Evolutionary conservation across 2,329 filamentous ascomycete genomes (phyloP).

Genomic region (Sarocladium brachiariae): DNA sequence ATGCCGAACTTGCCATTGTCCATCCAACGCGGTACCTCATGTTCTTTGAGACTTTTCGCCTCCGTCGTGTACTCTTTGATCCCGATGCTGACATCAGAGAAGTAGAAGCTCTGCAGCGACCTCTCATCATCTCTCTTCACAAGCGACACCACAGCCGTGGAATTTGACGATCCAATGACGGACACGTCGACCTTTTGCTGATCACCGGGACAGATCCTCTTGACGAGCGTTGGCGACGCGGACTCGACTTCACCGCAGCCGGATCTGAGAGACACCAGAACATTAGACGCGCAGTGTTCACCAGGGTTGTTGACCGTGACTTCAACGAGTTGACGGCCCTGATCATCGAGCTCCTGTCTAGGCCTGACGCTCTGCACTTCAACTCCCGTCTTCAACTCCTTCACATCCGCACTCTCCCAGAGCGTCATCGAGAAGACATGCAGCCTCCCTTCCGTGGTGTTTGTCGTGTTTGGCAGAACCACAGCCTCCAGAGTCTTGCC

Average conservation of each 20-base stretch:
- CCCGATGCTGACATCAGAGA: conserved; percentile 23
- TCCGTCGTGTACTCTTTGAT: conserved; percentile 29
- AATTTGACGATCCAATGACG: conserved; percentile 21
- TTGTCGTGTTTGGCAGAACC: conserved; percentile 31
- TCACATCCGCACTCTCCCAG: conserved; percentile 15
- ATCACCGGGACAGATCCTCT: conserved; percentile 36
- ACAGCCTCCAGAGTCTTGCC: conserved; percentile 32
- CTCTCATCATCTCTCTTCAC: not conserved
- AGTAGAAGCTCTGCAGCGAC: conserved; percentile 1
- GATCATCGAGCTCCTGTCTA: conserved; percentile 34
- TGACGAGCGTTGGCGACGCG: conserved; percentile 31
- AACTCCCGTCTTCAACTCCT: conserved; percentile 11
- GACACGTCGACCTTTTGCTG: conserved; percentile 32
- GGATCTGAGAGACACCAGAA: conserved; percentile 24
- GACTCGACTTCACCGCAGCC: conserved; percentile 30
- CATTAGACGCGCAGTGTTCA: conserved; percentile 25
- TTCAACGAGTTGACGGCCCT: conserved; percentile 33
- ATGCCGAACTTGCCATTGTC: conserved; percentile 14
- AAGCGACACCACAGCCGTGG: conserved; percentile 17
- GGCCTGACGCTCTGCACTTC: conserved; percentile 33
- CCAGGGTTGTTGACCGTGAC: conserved; percentile 31
- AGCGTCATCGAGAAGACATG: conserved; percentile 37
- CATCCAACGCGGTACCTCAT: conserved; percentile 13
- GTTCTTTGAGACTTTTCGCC: conserved; percentile 14
- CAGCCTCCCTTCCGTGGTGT: conserved; percentile 27